These are phyloP conservation scores for Cytospora schulzeri DNA, from an alignment of 2,329 filamentous ascomycete species.

Conservation along the genomic window DNA sequence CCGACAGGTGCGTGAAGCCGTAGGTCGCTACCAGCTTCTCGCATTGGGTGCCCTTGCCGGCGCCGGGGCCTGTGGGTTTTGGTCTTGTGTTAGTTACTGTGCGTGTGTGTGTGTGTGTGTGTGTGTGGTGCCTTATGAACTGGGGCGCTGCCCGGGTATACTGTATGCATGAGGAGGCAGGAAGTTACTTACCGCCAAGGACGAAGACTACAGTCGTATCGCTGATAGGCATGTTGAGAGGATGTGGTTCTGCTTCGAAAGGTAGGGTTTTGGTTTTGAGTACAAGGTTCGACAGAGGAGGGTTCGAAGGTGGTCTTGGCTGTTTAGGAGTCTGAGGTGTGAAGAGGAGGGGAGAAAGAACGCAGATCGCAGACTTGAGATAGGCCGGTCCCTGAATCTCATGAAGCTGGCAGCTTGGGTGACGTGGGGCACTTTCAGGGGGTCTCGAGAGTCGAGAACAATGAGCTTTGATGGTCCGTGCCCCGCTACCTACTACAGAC, in stretches of 20 bases:
- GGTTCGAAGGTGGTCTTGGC: background rate
- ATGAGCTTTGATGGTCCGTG: conserved; percentile 18
- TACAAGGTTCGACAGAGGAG: background rate
- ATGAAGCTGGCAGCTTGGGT: conserved; percentile 18
- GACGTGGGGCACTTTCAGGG: conserved; percentile 20
- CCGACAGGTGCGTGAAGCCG: conserved; percentile 89
- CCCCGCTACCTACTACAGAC: background rate
- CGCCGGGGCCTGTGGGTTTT: conserved; percentile 68
- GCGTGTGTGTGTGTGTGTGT: background rate
- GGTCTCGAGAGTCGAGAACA: conserved; percentile 17
- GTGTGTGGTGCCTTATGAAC: background rate
- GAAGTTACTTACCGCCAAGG: conserved; percentile 22
- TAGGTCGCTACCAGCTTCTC: conserved; percentile 83
- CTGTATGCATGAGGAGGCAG: background rate
- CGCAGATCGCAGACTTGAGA: conserved; percentile 2
- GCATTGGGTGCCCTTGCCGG: conserved; percentile 97
- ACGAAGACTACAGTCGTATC: conserved; percentile 30
- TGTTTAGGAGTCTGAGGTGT: background rate
- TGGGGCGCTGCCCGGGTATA: too few relatives aligned
- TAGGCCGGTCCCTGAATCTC: conserved; percentile 18
- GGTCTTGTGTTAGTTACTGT: background rate
- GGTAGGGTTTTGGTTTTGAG: background rate
- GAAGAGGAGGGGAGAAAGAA: conserved; percentile 3
- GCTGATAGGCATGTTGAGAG: conserved; percentile 29
- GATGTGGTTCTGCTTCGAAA: background rate